Evolutionary conservation across 768 basidiomycete species (phyloP).

Genomic region (Agaricus blazei): DNA sequence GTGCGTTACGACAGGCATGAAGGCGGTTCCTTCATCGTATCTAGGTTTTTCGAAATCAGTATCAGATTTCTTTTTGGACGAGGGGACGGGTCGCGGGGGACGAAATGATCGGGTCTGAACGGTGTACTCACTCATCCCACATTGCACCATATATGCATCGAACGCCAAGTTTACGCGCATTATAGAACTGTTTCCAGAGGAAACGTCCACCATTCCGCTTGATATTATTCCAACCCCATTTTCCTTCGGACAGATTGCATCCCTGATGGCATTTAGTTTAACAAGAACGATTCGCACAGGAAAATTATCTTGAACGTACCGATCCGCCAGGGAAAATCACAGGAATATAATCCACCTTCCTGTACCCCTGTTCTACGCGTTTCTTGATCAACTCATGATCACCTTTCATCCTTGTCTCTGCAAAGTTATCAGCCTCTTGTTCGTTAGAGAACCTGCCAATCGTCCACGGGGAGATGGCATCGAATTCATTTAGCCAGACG

Average conservation of each 20-base stretch:
- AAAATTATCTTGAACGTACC: constrained; percentile 39
- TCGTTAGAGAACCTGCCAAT: constrained; percentile 64
- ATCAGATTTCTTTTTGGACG: constrained; percentile 5
- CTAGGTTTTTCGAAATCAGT: constrained; percentile 27
- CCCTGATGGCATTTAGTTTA: constrained; percentile 37
- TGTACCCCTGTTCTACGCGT: constrained; percentile 37
- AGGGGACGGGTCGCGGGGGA: background rate
- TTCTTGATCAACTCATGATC: constrained; percentile 58
- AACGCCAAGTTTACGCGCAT: constrained; percentile 56
- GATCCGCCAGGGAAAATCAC: constrained; percentile 80
- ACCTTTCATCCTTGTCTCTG: constrained; percentile 53
- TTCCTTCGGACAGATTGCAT: constrained; percentile 64
- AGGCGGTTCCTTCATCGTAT: constrained; percentile 82
- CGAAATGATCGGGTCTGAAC: constrained; percentile 8
- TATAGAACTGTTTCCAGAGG: constrained; percentile 74
- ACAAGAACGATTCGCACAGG: background rate
- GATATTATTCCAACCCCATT: constrained; percentile 70
- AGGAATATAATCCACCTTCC: constrained; percentile 76
- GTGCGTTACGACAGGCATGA: constrained; percentile 65
- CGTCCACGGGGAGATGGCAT: constrained; percentile 81
- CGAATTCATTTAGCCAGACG: constrained; percentile 74
- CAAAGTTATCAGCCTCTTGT: constrained; percentile 59
- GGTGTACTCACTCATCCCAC: constrained; percentile 71
- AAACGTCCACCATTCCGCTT: constrained; percentile 71
- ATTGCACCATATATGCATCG: constrained; percentile 75